A percentile compares a stretch with the other conserved stretches of the same genome.
Evolutionary conservation across 2,329 filamentous ascomycete species (phyloP).

Genomic region (Coniochaeta sp.): DNA sequence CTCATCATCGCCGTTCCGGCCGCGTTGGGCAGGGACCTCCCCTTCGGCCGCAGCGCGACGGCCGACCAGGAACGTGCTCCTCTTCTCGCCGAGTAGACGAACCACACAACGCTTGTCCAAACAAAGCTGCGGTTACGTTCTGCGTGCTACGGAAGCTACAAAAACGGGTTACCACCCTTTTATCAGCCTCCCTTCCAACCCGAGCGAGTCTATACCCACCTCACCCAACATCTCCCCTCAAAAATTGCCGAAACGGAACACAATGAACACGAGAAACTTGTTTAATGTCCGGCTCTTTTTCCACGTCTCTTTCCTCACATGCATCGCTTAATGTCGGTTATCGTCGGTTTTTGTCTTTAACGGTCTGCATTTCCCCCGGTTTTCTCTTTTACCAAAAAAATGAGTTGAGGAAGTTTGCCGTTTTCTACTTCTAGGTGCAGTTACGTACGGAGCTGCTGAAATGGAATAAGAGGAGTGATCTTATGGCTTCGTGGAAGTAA

Average conservation of each 20-base stretch:
- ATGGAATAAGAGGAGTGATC: too few relatives aligned
- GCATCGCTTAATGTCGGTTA: neutral
- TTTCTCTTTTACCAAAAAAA: neutral
- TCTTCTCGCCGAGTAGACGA: slow-evolving; percentile 53
- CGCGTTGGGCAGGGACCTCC: slow-evolving; percentile 50
- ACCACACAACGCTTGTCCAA: too few relatives aligned
- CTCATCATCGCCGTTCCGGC: slow-evolving; percentile 58
- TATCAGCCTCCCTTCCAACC: too few relatives aligned
- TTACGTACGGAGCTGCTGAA: too few relatives aligned
- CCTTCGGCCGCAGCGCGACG: slow-evolving; percentile 36
- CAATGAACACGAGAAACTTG: too few relatives aligned
- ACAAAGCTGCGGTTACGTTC: too few relatives aligned
- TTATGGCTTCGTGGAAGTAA: too few relatives aligned
- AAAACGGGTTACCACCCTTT: too few relatives aligned
- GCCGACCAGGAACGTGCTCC: slow-evolving; percentile 54
- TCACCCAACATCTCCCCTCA: neutral
- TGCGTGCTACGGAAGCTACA: neutral
- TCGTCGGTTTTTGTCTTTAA: neutral
- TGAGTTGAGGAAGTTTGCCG: neutral
- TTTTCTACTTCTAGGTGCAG: too few relatives aligned
- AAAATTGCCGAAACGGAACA: neutral
- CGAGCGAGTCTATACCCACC: too few relatives aligned
- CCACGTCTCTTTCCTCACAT: neutral
- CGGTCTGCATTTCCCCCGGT: too few relatives aligned
- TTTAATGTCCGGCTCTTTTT: neutral